phyloP scores from a whole-genome alignment of 768 basidiomycete genomes.

The Pleurotus citrinopileatus region DNA sequence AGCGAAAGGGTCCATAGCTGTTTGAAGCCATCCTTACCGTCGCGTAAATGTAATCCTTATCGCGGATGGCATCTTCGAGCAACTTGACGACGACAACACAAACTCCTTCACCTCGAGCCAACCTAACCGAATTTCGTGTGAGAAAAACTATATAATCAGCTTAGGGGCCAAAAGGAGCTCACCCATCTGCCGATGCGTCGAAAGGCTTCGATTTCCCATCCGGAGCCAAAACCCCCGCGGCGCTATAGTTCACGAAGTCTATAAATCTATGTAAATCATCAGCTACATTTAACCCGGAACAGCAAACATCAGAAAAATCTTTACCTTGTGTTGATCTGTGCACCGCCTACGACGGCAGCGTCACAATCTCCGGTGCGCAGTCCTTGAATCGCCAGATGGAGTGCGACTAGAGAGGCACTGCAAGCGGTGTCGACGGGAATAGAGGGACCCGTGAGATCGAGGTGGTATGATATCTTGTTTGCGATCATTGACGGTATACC shows the following conservation, averaged over 20 bases:
- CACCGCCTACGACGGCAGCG: conserved; percentile 45
- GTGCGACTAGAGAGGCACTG: background rate
- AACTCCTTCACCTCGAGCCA: conserved; percentile 36
- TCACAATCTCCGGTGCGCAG: conserved; percentile 43
- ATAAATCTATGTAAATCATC: conserved; percentile 22
- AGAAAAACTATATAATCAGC: background rate
- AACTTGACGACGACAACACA: conserved; percentile 38
- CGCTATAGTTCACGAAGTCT: conserved; percentile 35
- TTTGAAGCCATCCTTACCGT: conserved; percentile 22
- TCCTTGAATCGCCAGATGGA: conserved; percentile 37
- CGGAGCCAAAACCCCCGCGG: conserved; percentile 32
- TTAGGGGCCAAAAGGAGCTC: conserved; percentile 8
- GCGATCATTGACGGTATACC: conserved; percentile 32
- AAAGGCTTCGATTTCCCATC: conserved; percentile 44
- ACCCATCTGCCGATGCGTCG: conserved; percentile 42
- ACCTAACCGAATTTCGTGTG: conserved; percentile 20
- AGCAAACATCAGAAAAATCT: background rate
- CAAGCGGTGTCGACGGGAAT: background rate
- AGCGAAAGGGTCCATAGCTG: background rate
- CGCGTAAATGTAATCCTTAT: conserved; percentile 38
- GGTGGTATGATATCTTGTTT: conserved; percentile 23
- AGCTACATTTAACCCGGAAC: background rate
- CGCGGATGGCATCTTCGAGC: conserved; percentile 32
- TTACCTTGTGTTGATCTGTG: conserved; percentile 39
- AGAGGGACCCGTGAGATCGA: conserved; percentile 3